Base-by-base conservation (phyloP, 2,329 filamentous ascomycete genomes). In the Thelonectria olida region DNA sequence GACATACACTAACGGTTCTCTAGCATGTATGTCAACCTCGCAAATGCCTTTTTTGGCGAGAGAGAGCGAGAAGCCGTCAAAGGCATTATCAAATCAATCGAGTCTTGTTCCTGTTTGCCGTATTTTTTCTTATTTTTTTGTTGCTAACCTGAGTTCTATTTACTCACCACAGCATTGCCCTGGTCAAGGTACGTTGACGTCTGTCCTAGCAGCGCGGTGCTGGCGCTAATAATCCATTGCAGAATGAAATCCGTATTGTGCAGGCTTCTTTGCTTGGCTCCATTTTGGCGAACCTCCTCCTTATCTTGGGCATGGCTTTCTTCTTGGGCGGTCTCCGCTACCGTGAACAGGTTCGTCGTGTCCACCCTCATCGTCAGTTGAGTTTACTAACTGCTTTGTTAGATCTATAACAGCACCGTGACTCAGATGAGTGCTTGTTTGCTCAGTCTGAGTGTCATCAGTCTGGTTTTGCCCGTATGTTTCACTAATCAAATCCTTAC, bases 401-500 rank as follows among this genome's bases (percentile, higher is more conserved):
- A 91, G 87, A 90, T 97, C 64, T 97, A 97, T 80, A 97, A 97
- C 79, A 96, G 89, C 78, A 97, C 92, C 20, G 92, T 97, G 60
- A 97, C 93, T 1, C 93, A 97, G 76, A 97, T 97, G 92, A 97
- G 93, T 75, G 94, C 94, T 52, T 97, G 93, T 79, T 83, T 97
- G 69, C 86, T 97, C 68, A 96, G 92, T 81, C 78, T 97, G 77
- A 94, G 92, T 73, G 94, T 97, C 62, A 94, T 92, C 78, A 97
- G 93, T 81, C 82, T 97, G 20, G 85, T 97, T 23, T 80, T 97
- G 12, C 93, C 94, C 1, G 90, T 91, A 78, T 69, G 86, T 78
- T 12, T 5, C 20, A 38, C n/a, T 13, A 6, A 1, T 9, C 20
- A 25, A n/a, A 28, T 42, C 34, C 20, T n/a, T 15, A 17, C 22